Evolutionary conservation across 2,329 filamentous ascomycete genomes (phyloP).

Genomic region (Colletotrichum shisoi): DNA sequence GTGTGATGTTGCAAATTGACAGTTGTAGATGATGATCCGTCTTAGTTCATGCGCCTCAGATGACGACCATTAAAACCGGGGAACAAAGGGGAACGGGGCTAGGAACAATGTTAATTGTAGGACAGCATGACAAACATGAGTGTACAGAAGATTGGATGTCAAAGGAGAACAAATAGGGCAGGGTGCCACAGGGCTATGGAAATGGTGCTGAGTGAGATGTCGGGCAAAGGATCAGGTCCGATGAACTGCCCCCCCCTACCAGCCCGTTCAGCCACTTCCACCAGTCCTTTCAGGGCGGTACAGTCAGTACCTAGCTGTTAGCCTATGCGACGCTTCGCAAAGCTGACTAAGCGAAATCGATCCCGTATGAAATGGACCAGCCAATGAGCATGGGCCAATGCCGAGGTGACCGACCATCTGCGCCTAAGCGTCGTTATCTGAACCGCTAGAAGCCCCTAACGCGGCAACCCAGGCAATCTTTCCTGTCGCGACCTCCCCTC

Average conservation of each 20-base stretch:
- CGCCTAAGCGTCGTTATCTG: constrained; percentile 13
- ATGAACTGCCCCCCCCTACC: constrained; percentile 22
- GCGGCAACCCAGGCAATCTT: constrained; percentile 12
- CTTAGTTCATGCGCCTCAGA: constrained; percentile 32
- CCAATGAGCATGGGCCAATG: constrained; percentile 20
- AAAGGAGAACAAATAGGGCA: not conserved
- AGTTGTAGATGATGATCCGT: constrained; percentile 29
- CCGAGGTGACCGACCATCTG: constrained; percentile 4
- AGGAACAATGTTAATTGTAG: constrained; percentile 23
- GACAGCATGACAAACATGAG: constrained; percentile 26
- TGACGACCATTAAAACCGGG: constrained; percentile 17
- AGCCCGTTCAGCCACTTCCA: constrained; percentile 20
- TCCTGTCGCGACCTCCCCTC: constrained; percentile 11
- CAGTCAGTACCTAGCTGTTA: no score
- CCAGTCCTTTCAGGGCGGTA: constrained; percentile 1
- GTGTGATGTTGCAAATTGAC: constrained; percentile 35
- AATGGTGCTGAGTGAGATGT: constrained; percentile 26
- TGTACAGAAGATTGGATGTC: constrained; percentile 2
- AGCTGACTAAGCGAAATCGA: not conserved
- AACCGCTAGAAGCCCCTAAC: constrained; percentile 22
- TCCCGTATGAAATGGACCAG: not conserved
- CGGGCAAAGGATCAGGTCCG: constrained; percentile 15
- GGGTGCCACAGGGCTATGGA: not conserved
- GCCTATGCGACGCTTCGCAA: not conserved
- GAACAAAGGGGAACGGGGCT: not conserved